Evolutionary conservation across 1,139 yeast species (phyloP), one percentile per base, ranked within the genome.

Genomic region (Waltiozyma solani): DNA sequence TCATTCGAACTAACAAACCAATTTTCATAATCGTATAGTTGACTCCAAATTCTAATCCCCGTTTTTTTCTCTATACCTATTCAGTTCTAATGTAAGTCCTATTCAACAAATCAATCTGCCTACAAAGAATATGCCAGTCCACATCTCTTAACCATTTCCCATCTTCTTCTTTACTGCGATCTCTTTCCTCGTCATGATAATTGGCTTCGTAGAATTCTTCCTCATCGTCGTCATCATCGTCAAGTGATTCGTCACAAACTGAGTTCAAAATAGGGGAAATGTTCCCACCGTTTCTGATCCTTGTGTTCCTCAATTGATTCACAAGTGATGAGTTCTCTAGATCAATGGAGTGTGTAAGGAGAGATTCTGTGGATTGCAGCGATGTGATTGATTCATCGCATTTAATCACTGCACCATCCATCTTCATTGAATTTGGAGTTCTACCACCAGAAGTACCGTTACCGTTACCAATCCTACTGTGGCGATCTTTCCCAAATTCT

Each of bases 71-170:
- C n/a, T n/a, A n/a, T n/a, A n/a, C n/a, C n/a, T n/a, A n/a, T n/a
- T n/a, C n/a, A n/a, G n/a, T 17, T 27, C 41, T 44, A 38, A 62
- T 56, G 44, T 64, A 66, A 35, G 63, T 60, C 41, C 54, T 69
- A 59, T 89, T 89, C 60, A 89, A 67, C 46, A 71, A 68, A 53
- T 81, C 76, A 44, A 89, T 84, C 52, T 87, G 95, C 34, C 94
- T 72, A 58, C 96, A 85, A 56, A 89, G 64, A n/a, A 83, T 69
- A 54, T 77, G 83, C 97, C 97, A 89, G 54, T 87, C 96, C 36
- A 85, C 79, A 46, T 79, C 87, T 29, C 94, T 63, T 32, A 76
- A 57, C 59, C 71, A 65, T 15, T 41, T 36, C 19, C 34, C 32
- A 26, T 38, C 37, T 8, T 34, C 40, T 31, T 40, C 48, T 12